phyloP scores from a whole-genome alignment of 208 protist genomes.

The Herpetomonas muscarum region DNA sequence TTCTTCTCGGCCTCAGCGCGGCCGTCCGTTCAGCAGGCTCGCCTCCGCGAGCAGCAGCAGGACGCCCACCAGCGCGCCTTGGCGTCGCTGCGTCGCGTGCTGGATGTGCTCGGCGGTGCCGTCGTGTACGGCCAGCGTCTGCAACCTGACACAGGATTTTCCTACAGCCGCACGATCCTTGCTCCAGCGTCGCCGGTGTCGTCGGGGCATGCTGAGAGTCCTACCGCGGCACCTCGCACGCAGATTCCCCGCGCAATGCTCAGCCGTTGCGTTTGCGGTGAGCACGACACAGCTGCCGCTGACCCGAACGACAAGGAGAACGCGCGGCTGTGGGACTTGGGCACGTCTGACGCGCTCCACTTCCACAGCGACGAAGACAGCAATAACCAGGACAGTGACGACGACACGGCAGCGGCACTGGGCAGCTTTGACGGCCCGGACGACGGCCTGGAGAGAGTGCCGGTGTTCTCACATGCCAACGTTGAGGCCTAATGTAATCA shows the following conservation, averaged over 20 bases:
- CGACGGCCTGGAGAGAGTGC: no score
- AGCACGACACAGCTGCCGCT: background rate
- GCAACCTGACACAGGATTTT: constrained; percentile 38
- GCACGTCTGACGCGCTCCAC: no score
- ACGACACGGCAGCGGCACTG: background rate
- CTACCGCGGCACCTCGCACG: background rate
- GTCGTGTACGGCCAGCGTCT: constrained; percentile 55
- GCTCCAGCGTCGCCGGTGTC: background rate
- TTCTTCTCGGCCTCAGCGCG: constrained; percentile 10
- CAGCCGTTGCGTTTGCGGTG: background rate
- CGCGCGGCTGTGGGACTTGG: no score
- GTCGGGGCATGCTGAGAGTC: background rate
- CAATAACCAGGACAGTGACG: background rate
- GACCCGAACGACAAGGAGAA: background rate
- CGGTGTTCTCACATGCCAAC: no score
- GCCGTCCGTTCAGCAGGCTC: background rate
- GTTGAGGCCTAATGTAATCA: no score
- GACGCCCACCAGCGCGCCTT: background rate
- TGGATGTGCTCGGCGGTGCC: constrained; percentile 34
- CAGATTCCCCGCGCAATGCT: background rate
- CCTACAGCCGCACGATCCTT: constrained; percentile 27
- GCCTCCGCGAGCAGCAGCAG: background rate
- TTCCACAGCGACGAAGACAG: background rate
- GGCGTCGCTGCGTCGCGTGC: constrained; percentile 14
- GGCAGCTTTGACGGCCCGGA: background rate